A percentile compares a stretch with the other conserved stretches of the same genome.
These are phyloP conservation scores for Silene vulgaris DNA, from an alignment of 179 eudicot genomes.

Conservation along the genomic window DNA sequence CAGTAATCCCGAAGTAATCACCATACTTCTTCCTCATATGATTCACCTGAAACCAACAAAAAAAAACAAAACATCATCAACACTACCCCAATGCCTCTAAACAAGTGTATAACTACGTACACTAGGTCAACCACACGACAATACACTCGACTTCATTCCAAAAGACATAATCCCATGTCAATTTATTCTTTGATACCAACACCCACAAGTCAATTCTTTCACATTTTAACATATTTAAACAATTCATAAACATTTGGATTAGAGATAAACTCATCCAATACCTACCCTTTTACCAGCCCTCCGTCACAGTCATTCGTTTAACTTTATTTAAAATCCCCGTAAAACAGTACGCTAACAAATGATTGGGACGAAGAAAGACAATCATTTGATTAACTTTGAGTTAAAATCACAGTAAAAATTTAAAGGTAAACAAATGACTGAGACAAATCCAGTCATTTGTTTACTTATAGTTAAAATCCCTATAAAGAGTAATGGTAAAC, in stretches of 20 bases:
- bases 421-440: no score
- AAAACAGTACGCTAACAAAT: no score
- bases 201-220: not conserved
- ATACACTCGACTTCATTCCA: not conserved
- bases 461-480: no score
- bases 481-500: no score
- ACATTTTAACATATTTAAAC: not conserved
- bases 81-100: not conserved
- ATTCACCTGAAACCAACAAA: constrained; percentile 53
- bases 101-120: not conserved
- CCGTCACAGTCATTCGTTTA: not conserved
- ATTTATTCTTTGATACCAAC: not conserved
- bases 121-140: not conserved
- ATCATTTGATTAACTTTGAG: no score
- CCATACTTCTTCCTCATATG: constrained; percentile 71
- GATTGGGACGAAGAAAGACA: no score
- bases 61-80: constrained; percentile 2
- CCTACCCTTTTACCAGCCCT: no score
- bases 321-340: no score
- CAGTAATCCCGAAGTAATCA: constrained; percentile 95
- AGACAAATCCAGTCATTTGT: no score
- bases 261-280: no score
- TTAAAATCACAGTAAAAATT: no score
- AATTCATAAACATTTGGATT: no score
- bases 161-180: not conserved